A percentile compares a stretch with the other conserved stretches of the same genome.
These are phyloP conservation scores for Fusarium luffae DNA, from an alignment of 2,329 filamentous ascomycete genomes.

Conservation along the genomic window DNA sequence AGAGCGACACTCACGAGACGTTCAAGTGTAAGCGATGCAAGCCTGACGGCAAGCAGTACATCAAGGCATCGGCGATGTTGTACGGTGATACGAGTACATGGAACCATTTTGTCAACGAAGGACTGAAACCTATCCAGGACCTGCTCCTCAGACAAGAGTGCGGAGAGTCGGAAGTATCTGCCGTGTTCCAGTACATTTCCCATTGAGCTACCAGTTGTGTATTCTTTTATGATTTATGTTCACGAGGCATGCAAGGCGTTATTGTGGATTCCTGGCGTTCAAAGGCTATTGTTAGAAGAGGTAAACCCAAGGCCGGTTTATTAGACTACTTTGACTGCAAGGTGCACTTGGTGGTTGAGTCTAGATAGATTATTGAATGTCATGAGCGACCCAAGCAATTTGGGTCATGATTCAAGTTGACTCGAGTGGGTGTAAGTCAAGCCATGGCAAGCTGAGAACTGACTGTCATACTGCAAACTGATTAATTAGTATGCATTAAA, in stretches of 20 bases:
- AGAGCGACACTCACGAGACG: constrained; percentile 95
- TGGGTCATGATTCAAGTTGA: background rate
- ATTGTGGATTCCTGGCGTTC: constrained; percentile 15
- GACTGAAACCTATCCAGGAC: constrained; percentile 87
- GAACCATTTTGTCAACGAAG: constrained; percentile 94
- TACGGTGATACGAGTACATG: constrained; percentile 99
- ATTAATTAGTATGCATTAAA: background rate
- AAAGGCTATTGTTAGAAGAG: constrained; percentile 10
- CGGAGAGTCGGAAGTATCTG: constrained; percentile 82
- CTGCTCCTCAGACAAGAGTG: constrained; percentile 88
- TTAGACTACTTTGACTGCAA: background rate
- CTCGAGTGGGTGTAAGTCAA: background rate
- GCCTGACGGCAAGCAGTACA: constrained; percentile 83
- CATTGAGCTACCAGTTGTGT: constrained; percentile 61
- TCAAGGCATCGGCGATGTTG: constrained; percentile 93
- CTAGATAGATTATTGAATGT: background rate
- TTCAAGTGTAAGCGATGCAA: constrained; percentile 98
- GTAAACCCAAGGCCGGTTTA: constrained; percentile 4
- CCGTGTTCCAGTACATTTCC: constrained; percentile 98
- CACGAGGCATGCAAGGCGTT: constrained; percentile 25
- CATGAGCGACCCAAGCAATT: background rate
- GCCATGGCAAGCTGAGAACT: background rate
- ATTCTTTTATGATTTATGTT: constrained; percentile 26
- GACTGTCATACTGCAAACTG: background rate
- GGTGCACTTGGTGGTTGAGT: background rate